Base-by-base conservation (phyloP, 2,329 filamentous ascomycete genomes). In the Fusarium globosum region DNA sequence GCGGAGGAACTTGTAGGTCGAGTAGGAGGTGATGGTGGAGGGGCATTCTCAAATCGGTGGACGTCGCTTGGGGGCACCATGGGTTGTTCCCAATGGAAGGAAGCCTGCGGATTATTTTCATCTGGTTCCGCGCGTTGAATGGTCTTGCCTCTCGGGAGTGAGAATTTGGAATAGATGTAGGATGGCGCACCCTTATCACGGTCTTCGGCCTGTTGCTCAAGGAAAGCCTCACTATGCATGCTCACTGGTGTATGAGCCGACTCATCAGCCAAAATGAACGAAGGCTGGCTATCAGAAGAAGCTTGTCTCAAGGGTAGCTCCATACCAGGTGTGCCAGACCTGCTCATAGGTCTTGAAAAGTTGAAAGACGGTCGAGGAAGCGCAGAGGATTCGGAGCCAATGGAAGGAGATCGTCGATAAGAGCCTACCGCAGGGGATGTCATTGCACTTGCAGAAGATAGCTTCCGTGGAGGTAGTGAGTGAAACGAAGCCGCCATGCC, bases 311-410 rank as follows among this genome's bases (percentile, higher is more conserved):
- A 86, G 53, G 90, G 90, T 48, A 84, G 81, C n/a, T 92, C 89
- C 74, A 87, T 83, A 49, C 78, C 83, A 21, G 89, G 89, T 18
- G 88, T 91, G 69, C 90, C 90, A 68, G 91, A 89, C 79, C 92
- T 88, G 81, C 96, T 98, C 69, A 97, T 84, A 1, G 96, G 96
- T 48, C 96, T 89, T 2, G 96, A 98, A 81, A 98, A 98, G 82
- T 99, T 98, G 83, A 97, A 96, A 0, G 93, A 90, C 2, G 94
- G 93, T 21, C 92, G 89, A 18, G 92, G 90, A 41, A 95, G 79
- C 15, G 88, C 87, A 4, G 95, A 97, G 57, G 90, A 89, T 70
- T 97, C 94, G 3, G 96, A 98, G 69, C 91, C 91, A 42, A 94
- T 88, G 0, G 96, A 98, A 4, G 95, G 94, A 2, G 95, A 97